Conservation (phyloP, 768 basidiomycete genomes). For the Strobilomyces echinocephalus region DNA sequence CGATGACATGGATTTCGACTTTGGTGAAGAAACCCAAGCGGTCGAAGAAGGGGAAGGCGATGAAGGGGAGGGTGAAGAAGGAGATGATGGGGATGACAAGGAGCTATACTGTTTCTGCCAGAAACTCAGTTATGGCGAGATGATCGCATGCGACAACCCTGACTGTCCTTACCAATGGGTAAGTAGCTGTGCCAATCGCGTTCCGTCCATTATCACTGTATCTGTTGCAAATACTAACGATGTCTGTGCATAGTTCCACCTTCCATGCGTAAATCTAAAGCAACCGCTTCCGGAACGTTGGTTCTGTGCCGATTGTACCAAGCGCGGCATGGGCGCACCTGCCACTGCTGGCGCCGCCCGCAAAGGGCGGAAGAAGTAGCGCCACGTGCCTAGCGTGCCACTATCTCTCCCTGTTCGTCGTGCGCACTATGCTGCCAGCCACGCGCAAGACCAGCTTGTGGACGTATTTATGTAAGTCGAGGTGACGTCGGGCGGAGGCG, state of each 20-base stretch:
- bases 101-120: slow-evolving; percentile 60
- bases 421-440: neutral
- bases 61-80: slow-evolving; percentile 39
- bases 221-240: slow-evolving; percentile 9
- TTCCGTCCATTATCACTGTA: neutral
- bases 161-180: slow-evolving; percentile 61
- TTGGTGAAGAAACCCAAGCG: slow-evolving; percentile 27
- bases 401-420: neutral
- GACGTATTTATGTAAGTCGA: slow-evolving; percentile 2
- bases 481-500: neutral
- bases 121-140: slow-evolving; percentile 60
- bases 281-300: slow-evolving; percentile 53
- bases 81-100: slow-evolving; percentile 54
- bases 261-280: slow-evolving; percentile 55
- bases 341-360: slow-evolving; percentile 26
- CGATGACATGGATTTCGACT: slow-evolving; percentile 33
- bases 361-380: slow-evolving; percentile 41
- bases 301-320: slow-evolving; percentile 55
- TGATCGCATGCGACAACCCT: slow-evolving; percentile 62
- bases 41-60: slow-evolving; percentile 31
- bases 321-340: slow-evolving; percentile 33
- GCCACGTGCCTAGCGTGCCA: neutral
- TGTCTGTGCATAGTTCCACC: slow-evolving; percentile 47
- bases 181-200: slow-evolving; percentile 23
- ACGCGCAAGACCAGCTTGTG: neutral